A percentile compares a stretch with the other conserved stretches of the same genome.
Conservation (phyloP, 306 rosid genomes). For the Castanospermum australe region DNA sequence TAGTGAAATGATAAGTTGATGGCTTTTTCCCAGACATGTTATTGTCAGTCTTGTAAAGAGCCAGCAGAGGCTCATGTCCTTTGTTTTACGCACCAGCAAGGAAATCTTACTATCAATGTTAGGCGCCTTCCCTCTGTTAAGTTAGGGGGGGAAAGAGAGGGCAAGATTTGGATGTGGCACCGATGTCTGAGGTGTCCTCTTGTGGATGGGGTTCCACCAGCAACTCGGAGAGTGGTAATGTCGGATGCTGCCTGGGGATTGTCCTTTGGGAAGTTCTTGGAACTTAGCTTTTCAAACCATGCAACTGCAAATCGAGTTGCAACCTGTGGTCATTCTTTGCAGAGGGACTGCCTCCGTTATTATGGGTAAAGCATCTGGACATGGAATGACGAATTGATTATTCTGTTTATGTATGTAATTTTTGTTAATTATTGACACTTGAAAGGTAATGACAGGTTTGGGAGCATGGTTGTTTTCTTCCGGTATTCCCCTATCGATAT, state of each 20-base stretch:
- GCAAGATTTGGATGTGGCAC: constrained; percentile 99
- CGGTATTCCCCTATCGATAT: constrained; percentile 88
- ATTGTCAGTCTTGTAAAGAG: constrained; percentile 82
- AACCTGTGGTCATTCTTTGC: constrained; percentile 96
- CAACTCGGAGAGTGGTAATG: constrained; percentile 93
- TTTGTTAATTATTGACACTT: constrained; percentile 18
- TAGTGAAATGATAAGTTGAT: constrained; percentile 19
- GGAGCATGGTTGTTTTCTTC: constrained; percentile 95
- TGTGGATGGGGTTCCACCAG: constrained; percentile 92
- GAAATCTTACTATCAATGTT: constrained; percentile 93
- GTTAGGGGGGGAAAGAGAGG: constrained; percentile 90
- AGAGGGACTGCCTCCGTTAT: constrained; percentile 95
- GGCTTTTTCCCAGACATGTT: constrained; percentile 51
- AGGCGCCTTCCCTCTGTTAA: constrained; percentile 72
- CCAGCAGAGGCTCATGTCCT: constrained; percentile 72
- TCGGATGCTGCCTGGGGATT: constrained; percentile 99
- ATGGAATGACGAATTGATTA: background rate
- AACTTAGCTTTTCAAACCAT: constrained; percentile 96
- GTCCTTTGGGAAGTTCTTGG: constrained; percentile 98
- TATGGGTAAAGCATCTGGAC: constrained; percentile 66
- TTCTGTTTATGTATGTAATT: constrained; percentile 10
- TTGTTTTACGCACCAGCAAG: constrained; percentile 89
- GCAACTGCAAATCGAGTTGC: constrained; percentile 99
- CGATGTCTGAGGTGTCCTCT: constrained; percentile 85
- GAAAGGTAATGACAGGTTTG: constrained; percentile 65